Percentiles rank a stretch among this genome's conserved stretches.
These are phyloP conservation scores for Saraca asoca DNA, from an alignment of 331 rosid genomes.

Conservation along the genomic window DNA sequence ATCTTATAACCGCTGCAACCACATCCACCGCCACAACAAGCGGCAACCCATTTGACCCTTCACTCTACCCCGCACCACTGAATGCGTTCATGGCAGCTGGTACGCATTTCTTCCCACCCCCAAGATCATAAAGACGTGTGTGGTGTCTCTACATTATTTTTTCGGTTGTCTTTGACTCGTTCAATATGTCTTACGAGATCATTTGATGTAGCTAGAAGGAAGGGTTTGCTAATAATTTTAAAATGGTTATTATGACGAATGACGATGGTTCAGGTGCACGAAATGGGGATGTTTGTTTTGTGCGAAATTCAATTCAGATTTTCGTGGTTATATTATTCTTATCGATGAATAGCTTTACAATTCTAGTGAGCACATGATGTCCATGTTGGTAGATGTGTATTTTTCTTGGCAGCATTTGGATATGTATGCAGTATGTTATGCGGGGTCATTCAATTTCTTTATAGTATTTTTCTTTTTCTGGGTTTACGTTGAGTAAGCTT, in stretches of 20 bases:
- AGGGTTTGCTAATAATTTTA: conserved; percentile 33
- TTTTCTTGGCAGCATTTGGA: conserved; percentile 41
- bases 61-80: conserved; percentile 71
- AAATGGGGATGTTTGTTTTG: conserved; percentile 43
- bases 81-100: conserved; percentile 78
- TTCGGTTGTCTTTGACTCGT: background rate
- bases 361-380: conserved; percentile 28
- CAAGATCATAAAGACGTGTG: conserved; percentile 54
- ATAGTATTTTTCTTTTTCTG: conserved; percentile 43
- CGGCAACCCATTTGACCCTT: conserved; percentile 61
- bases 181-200: conserved; percentile 32
- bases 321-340: conserved; percentile 40
- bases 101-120: conserved; percentile 89
- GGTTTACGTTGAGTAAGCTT: conserved; percentile 51
- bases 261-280: conserved; percentile 2
- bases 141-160: conserved; percentile 18
- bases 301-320: conserved; percentile 59
- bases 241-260: conserved; percentile 33
- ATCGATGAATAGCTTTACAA: conserved; percentile 32
- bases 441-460: conserved; percentile 29
- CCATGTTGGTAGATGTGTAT: too few species aligned
- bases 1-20: conserved; percentile 44
- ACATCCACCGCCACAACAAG: conserved; percentile 35
- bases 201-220: conserved; percentile 40
- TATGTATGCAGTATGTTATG: conserved; percentile 45